Percentiles rank a stretch among this genome's conserved stretches.
These are phyloP conservation scores for Picea mariana DNA, from an alignment of 83 land plant genomes.

Conservation along the genomic window DNA sequence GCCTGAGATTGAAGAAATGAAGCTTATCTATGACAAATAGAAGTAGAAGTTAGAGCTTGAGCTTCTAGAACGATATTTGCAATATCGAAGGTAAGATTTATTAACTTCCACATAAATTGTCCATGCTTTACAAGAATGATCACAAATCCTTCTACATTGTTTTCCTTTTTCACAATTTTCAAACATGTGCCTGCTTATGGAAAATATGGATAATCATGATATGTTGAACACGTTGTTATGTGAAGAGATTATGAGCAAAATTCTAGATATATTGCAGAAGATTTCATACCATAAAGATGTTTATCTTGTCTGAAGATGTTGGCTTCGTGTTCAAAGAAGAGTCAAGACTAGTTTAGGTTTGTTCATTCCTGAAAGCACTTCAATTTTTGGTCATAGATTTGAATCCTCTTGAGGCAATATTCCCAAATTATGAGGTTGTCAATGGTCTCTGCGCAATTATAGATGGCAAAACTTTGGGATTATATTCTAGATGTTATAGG, in stretches of 20 bases:
- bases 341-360: slow-evolving; percentile 54
- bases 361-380: slow-evolving; percentile 19
- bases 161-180: not conserved
- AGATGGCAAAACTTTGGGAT: slow-evolving; percentile 13
- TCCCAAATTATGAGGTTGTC: slow-evolving; percentile 47
- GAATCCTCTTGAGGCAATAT: slow-evolving; percentile 33
- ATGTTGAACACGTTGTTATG: slow-evolving; percentile 49
- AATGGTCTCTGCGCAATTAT: slow-evolving; percentile 9
- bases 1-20: no score
- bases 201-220: not conserved
- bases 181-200: not conserved
- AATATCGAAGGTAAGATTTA: no score
- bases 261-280: slow-evolving; percentile 43
- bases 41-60: no score
- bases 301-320: slow-evolving; percentile 64
- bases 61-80: no score
- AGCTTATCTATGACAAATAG: no score
- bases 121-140: no score
- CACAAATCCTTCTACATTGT: no score
- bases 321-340: slow-evolving; percentile 58
- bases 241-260: slow-evolving; percentile 57
- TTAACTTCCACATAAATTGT: no score
- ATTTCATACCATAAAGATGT: slow-evolving; percentile 23
- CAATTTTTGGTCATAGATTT: not conserved
- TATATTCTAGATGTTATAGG: slow-evolving; percentile 22